Base-by-base conservation (phyloP, 1,139 yeast genomes). In the Magnusiomyces suaveolens region DNA sequence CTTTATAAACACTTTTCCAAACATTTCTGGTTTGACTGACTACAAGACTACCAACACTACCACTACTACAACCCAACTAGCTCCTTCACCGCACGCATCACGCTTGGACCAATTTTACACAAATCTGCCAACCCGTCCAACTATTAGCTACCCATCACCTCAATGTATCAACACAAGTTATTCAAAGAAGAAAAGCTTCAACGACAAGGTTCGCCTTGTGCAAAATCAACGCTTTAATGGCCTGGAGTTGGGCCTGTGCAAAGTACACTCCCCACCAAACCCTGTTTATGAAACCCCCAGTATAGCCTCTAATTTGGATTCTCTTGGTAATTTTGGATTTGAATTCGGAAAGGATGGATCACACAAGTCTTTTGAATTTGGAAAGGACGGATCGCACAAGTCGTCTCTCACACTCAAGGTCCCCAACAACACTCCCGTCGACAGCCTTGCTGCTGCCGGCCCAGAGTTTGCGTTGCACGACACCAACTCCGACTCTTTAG, bases 351-450 rank as follows among this genome's bases (percentile, higher is more conserved):
- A 14, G n/a, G 20, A 2, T 41, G 23, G 24, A 3, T 12, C 12
- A 21, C 12, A 41, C 33, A 12, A n/a, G 33, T 14, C 21, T 33
- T n/a, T 2, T 14, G 14, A 2, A 14, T 44, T 44, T n/a, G 8
- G n/a, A 3, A n/a, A n/a, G n/a, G n/a, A n/a, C n/a, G n/a, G n/a
- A n/a, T n/a, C n/a, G n/a, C n/a, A n/a, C n/a, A n/a, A n/a, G n/a
- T n/a, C n/a, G n/a, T n/a, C n/a, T n/a, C n/a, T n/a, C 16, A 4
- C n/a, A 16, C 24, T 12, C 32, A 43, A 43, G 20, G 51, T 48
- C 2, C 51, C 51, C 23, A 25, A 48, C 23, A 48, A 48, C 21
- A 48, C 51, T n/a, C 51, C 51, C 38, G 51, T 48, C 8, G 51
- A 48, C 43, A n/a, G 33, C 12, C 25, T 48, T 14, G 51, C 51